A percentile compares a stretch with the other conserved stretches of the same genome.
phyloP scores from a whole-genome alignment of 139 green algal genomes.

The Chara braunii region DNA sequence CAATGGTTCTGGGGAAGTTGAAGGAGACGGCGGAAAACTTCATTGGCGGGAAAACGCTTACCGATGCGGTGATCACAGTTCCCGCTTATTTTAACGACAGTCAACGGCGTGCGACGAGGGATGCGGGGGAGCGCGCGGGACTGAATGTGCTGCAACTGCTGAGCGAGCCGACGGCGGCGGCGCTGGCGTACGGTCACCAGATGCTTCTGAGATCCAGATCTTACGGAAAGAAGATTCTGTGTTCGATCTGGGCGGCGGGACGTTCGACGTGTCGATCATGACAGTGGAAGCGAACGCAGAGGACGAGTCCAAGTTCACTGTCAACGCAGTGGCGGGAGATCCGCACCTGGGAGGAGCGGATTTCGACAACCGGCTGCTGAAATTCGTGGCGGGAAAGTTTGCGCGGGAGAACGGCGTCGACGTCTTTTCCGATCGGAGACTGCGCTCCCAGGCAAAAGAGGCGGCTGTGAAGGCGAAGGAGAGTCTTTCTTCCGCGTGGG shows the following conservation, averaged over 20 bases:
- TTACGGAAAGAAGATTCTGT: constrained; percentile 54
- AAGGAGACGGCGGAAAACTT: constrained; percentile 78
- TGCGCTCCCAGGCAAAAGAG: no score
- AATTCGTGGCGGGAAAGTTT: constrained; percentile 89
- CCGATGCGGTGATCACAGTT: constrained; percentile 88
- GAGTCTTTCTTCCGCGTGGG: no score
- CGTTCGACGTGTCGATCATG: constrained; percentile 91
- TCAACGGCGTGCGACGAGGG: constrained; percentile 92
- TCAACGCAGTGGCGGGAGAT: constrained; percentile 91
- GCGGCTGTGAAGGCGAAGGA: no score
- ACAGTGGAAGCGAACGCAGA: constrained; percentile 66
- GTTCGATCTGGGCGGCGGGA: constrained; percentile 92
- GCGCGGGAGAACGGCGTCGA: constrained; percentile 96
- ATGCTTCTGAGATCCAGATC: no score
- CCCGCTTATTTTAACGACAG: constrained; percentile 97
- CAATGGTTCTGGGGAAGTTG: constrained; percentile 96
- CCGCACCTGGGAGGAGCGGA: constrained; percentile 94
- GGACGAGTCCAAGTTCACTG: constrained; percentile 95
- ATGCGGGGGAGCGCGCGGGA: constrained; percentile 82
- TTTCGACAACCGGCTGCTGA: constrained; percentile 89
- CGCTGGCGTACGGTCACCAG: constrained; percentile 81
- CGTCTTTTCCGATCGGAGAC: no score
- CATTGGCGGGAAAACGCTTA: constrained; percentile 61
- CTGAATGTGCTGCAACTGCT: constrained; percentile 91
- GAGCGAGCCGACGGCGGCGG: constrained; percentile 89